These are phyloP conservation scores for Phytophthora boehmeriae DNA, from an alignment of 352 stramenopile genomes.

Conservation along the genomic window DNA sequence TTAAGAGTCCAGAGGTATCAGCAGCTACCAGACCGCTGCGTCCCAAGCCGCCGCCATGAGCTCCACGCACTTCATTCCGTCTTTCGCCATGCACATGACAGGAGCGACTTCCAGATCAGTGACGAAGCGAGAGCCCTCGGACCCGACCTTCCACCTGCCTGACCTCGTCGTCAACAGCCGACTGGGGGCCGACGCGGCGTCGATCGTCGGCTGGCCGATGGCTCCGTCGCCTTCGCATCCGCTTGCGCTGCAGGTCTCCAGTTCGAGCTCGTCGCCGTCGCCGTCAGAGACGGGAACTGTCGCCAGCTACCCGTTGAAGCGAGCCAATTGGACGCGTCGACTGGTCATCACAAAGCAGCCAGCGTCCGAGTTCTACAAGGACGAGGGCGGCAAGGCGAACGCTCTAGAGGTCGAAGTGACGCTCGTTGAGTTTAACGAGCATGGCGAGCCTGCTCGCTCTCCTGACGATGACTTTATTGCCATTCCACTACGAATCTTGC, in stretches of 20 bases:
- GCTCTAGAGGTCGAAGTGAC: constrained; percentile 80
- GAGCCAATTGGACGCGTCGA: constrained; percentile 65
- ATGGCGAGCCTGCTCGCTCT: constrained; percentile 65
- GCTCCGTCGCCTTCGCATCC: constrained; percentile 23
- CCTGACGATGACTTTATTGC: constrained; percentile 79
- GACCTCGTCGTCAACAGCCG: constrained; percentile 17
- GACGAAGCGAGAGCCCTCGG: constrained; percentile 22
- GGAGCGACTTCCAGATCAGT: constrained; percentile 18
- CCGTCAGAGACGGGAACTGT: constrained; percentile 5
- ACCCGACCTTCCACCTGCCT: constrained; percentile 31
- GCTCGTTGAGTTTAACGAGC: constrained; percentile 80
- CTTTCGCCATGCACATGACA: constrained; percentile 35
- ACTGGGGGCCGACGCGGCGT: constrained; percentile 3
- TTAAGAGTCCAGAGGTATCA: constrained; percentile 37
- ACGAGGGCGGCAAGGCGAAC: constrained; percentile 88
- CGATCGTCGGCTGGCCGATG: constrained; percentile 26
- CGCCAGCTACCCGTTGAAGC: constrained; percentile 30
- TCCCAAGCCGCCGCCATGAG: too few species aligned
- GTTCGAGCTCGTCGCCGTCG: constrained; percentile 8
- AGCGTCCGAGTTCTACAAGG: constrained; percentile 88
- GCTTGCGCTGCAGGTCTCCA: constrained; percentile 15
- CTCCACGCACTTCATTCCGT: too few species aligned
- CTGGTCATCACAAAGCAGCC: constrained; percentile 89
- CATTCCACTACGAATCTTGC: constrained; percentile 77
- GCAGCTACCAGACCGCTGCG: constrained; percentile 2